phyloP scores from a whole-genome alignment of 331 rosid species.

The Quercus lobata region DNA sequence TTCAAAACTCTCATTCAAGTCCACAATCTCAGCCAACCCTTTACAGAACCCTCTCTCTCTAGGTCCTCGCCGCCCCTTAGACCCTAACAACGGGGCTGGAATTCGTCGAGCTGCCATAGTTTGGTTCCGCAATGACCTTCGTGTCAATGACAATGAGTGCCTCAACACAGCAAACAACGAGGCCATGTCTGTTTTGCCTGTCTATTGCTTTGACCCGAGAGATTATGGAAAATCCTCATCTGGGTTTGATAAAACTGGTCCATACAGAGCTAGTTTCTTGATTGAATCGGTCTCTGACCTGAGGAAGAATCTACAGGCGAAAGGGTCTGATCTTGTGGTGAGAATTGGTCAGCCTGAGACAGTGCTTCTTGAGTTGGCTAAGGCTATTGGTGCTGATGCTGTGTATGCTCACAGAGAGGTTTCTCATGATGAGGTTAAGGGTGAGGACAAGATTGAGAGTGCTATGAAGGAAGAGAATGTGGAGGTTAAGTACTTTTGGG shows the following conservation, averaged over 20 bases:
- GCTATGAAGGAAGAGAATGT: slow-evolving; percentile 85
- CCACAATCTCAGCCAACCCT: slow-evolving; percentile 69
- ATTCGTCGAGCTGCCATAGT: slow-evolving; percentile 75
- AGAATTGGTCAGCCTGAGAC: slow-evolving; percentile 83
- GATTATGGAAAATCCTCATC: slow-evolving; percentile 88
- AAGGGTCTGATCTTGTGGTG: slow-evolving; percentile 91
- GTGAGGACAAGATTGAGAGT: slow-evolving; percentile 70
- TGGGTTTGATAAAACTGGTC: slow-evolving; percentile 93
- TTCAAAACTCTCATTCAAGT: slow-evolving; percentile 57
- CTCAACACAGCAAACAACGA: slow-evolving; percentile 74
- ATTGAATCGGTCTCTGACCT: slow-evolving; percentile 80
- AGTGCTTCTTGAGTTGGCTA: slow-evolving; percentile 72
- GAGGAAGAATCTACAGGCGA: slow-evolving; percentile 60
- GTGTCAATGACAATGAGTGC: slow-evolving; percentile 80
- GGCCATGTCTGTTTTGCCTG: slow-evolving; percentile 78
- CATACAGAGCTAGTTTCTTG: slow-evolving; percentile 76
- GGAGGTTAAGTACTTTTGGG: slow-evolving; percentile 93
- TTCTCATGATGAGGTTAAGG: slow-evolving; percentile 77
- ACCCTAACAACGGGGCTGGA: slow-evolving; percentile 78
- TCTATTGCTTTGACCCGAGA: slow-evolving; percentile 89
- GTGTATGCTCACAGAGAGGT: slow-evolving; percentile 79
- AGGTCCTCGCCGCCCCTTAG: slow-evolving; percentile 73
- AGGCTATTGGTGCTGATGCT: slow-evolving; percentile 80
- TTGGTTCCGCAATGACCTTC: slow-evolving; percentile 93
- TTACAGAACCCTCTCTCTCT: slow-evolving; percentile 61